Percentiles rank a stretch among this genome's conserved stretches.
phyloP scores from a whole-genome alignment of 2,329 filamentous ascomycete genomes.

The Cadophora sp. region DNA sequence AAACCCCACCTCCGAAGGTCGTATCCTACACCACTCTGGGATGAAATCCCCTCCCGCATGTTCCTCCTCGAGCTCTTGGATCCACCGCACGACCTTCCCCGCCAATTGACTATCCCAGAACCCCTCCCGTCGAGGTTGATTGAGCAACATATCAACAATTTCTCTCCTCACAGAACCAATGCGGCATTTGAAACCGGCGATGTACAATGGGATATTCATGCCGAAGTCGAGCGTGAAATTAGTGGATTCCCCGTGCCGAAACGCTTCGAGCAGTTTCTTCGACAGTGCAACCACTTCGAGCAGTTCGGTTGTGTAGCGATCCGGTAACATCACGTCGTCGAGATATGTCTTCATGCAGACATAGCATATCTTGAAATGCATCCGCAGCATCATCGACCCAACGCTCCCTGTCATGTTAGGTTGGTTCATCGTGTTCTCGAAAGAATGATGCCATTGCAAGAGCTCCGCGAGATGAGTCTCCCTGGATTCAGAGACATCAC shows the following conservation, averaged over 20 bases:
- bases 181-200: constrained; percentile 68
- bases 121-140: constrained; percentile 63
- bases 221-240: constrained; percentile 66
- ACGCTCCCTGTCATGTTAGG: constrained; percentile 10
- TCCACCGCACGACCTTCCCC: constrained; percentile 17
- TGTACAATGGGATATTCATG: constrained; percentile 67
- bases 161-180: constrained; percentile 61
- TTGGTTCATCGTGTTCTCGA: constrained; percentile 17
- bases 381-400: constrained; percentile 8
- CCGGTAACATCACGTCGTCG: neutral
- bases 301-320: constrained; percentile 13
- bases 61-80: constrained; percentile 20
- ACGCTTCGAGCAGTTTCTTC: constrained; percentile 4
- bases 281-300: constrained; percentile 9
- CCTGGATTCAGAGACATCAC: neutral
- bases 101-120: constrained; percentile 61
- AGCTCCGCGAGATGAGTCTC: constrained; percentile 10
- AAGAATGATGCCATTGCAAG: constrained; percentile 15
- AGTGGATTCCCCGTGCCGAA: neutral
- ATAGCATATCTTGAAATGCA: neutral
- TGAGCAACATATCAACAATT: constrained; percentile 64
- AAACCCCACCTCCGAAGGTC: constrained; percentile 2
- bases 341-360: constrained; percentile 7
- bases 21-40: constrained; percentile 20
- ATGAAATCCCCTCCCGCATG: constrained; percentile 7